A percentile compares a stretch with the other conserved stretches of the same genome.
phyloP scores from a whole-genome alignment of 2,329 filamentous ascomycete species.

The Botrytis porri region DNA sequence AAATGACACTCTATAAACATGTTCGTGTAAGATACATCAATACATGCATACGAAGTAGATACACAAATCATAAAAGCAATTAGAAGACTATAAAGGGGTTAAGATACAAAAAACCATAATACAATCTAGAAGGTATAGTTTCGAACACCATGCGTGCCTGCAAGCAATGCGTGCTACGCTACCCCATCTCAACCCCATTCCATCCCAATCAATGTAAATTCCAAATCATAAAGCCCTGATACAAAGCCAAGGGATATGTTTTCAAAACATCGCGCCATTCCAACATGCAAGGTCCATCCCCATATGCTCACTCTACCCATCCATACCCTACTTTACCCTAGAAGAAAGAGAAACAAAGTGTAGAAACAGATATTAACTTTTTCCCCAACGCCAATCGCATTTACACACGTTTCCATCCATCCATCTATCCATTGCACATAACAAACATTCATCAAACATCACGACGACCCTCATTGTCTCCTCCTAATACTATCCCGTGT shows the following conservation, averaged over 20 bases:
- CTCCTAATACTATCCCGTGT: constrained; percentile 48
- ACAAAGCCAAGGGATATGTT: constrained; percentile 5
- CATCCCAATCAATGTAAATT: constrained; percentile 25
- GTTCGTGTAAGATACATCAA: neutral
- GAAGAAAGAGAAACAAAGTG: neutral
- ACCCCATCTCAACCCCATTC: constrained; percentile 27
- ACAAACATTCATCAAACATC: neutral
- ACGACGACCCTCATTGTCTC: constrained; percentile 36
- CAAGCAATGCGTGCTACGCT: constrained; percentile 23
- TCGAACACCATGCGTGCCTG: constrained; percentile 22
- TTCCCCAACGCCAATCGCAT: constrained; percentile 2
- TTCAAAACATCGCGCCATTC: constrained; percentile 14
- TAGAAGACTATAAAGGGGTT: constrained; percentile 6
- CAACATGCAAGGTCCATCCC: constrained; percentile 16
- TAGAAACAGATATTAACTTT: constrained; percentile 3
- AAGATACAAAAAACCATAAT: constrained; percentile 24
- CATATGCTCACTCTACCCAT: constrained; percentile 7
- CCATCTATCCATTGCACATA: neutral
- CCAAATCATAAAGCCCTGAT: constrained; percentile 8
- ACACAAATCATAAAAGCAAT: neutral
- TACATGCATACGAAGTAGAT: neutral
- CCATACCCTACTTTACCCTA: neutral
- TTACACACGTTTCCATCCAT: constrained; percentile 3
- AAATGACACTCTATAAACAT: neutral
- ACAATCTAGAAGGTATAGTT: constrained; percentile 30